Conservation (phyloP, 495 filamentous ascomycete species). For the Annulohypoxylon nitens region DNA sequence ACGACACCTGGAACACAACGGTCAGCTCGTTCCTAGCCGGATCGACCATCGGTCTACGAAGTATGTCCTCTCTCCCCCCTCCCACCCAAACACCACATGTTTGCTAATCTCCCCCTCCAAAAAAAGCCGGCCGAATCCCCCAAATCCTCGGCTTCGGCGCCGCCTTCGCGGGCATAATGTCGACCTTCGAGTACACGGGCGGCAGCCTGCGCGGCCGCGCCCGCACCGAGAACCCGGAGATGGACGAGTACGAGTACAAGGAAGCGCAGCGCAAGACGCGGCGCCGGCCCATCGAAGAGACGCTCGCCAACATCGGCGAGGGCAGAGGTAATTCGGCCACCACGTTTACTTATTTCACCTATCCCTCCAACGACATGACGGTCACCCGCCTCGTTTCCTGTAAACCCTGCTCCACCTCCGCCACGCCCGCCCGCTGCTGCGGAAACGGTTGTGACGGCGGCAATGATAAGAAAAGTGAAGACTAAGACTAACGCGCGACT, state of each 20-base stretch:
- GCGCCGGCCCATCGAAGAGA: constrained; percentile 84
- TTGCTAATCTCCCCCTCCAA: not conserved
- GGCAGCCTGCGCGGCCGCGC: constrained; percentile 69
- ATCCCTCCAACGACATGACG: not conserved
- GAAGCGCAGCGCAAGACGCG: constrained; percentile 79
- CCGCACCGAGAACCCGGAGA: constrained; percentile 63
- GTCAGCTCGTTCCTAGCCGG: constrained; percentile 57
- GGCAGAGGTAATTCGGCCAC: constrained; percentile 76
- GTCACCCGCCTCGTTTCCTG: not conserved
- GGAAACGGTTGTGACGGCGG: not conserved
- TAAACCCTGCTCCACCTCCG: constrained; percentile 9
- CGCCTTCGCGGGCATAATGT: constrained; percentile 72
- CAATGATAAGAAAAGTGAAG: not conserved
- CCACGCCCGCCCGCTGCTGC: not conserved
- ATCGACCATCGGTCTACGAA: constrained; percentile 54
- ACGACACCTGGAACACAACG: constrained; percentile 57
- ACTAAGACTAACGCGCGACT: constrained; percentile 20
- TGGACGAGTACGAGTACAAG: constrained; percentile 87
- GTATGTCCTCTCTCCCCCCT: constrained; percentile 42
- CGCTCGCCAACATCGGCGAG: constrained; percentile 85
- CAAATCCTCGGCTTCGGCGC: constrained; percentile 83
- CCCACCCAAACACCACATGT: not conserved
- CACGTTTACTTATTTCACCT: not conserved
- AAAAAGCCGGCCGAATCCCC: constrained; percentile 78
- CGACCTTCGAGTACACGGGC: constrained; percentile 82